Base-by-base conservation (phyloP, 108 stramenopile species). In the Conticribra weissflogii region DNA sequence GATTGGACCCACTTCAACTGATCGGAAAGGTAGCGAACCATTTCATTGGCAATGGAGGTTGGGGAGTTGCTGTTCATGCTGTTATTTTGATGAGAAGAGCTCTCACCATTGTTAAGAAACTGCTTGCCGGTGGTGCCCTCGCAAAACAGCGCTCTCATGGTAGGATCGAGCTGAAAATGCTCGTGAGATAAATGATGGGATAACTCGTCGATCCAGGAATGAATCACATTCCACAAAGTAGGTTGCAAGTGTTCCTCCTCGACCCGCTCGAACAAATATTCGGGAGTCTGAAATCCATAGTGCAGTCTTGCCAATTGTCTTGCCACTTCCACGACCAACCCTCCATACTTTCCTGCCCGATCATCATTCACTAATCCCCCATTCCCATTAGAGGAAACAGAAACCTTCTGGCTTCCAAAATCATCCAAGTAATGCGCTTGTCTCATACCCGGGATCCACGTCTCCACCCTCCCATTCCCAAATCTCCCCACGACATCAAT, bases 381-480 rank as follows among this genome's bases (percentile, higher is more conserved):
- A n/a, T n/a, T n/a, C n/a, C n/a, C n/a, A n/a, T n/a, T n/a, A n/a
- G n/a, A n/a, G n/a, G n/a, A n/a, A n/a, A n/a, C n/a, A n/a, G n/a
- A n/a, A n/a, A n/a, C n/a, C n/a, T n/a, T n/a, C n/a, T n/a, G n/a
- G n/a, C n/a, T 41, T 0, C 66, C 49, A 59, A 75, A 61, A 74
- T 79, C 73, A 29, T 32, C 14, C 25, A 59, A 33, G 32, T 45
- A 17, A 34, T 54, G 19, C 14, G 72, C 61, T n/a, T 51, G 66
- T 24, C 63, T 69, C 74, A 73, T 48, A 47, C 62, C 45, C 22
- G 68, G 83, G 55, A 82, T 67, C 72, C 82, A 87, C 45, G 63
- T 85, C 66, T 96, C 95, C 5, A 96, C 32, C 18, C 95, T 82
- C 0, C 95, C 95, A 67, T 94, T 94, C 29, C 63, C 88, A 83